Evolutionary conservation across 2,329 filamentous ascomycete genomes (phyloP), one percentile per base, ranked within the genome.

Genomic region (Colletotrichum cordylinicola): DNA sequence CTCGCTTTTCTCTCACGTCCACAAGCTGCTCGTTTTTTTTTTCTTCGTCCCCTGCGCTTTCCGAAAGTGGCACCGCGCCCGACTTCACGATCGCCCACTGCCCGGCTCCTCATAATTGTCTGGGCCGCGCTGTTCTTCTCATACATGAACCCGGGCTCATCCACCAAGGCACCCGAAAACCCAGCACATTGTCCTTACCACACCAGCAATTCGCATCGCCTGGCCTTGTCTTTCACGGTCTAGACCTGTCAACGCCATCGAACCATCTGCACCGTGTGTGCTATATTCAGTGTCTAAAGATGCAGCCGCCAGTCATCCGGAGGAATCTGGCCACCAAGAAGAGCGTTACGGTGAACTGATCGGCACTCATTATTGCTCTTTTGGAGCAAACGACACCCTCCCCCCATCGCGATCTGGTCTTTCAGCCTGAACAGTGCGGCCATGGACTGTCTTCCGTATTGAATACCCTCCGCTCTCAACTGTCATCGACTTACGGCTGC

Each of bases 171-270:
- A 18, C 29, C 29, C n/a, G 13, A 31, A 66, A 29, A 52, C n/a
- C 56, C 16, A 48, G 24, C 27, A 35, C 18, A 21, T 33, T 37
- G 21, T 9, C 21, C 52, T 55, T 27, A 27, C 29, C 58, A 29
- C 39, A 33, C n/a, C 52, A 21, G 58, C 39, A 18, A 16, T 43
- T 58, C 31, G 16, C 62, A 56, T 7, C 56, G 56, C 58, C 56
- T 13, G 67, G 35, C 64, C 70, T 35, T 48, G 56, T 64, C 73
- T 56, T 67, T 65, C 64, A 27, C 33, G 56, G 48, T 75, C 73
- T 68, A 73, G 73, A 72, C 64, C 73, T 64, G 56, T n/a, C 73
- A 60, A 72, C 64, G 70, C 73, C 70, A 73, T 75, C 73, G 70
- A 24, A 73, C 70, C 73, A 68, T 43, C n/a, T 43, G 70, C 69